These are phyloP conservation scores for Curvularia lunata DNA, from an alignment of 2,329 filamentous ascomycete genomes.

Conservation along the genomic window DNA sequence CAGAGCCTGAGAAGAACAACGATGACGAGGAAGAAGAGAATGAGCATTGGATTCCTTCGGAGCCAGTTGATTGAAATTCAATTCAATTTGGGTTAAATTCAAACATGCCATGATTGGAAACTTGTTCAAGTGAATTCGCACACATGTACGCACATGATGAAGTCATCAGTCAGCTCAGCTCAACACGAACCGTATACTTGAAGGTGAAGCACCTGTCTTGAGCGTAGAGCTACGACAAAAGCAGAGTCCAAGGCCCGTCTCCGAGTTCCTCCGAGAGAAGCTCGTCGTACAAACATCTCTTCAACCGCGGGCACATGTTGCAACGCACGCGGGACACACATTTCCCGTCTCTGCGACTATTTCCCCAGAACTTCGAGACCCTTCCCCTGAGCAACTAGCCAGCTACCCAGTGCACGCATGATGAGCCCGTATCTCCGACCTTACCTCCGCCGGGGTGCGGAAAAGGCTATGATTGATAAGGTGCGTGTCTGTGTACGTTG, in stretches of 20 bases:
- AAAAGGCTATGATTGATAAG: not conserved
- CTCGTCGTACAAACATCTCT: too few relatives aligned
- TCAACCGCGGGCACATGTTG: too few relatives aligned
- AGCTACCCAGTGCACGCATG: not conserved
- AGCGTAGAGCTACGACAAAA: not conserved
- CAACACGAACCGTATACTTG: too few relatives aligned
- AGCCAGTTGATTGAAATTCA: slow-evolving; percentile 12
- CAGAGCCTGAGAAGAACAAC: not conserved
- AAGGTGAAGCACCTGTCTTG: not conserved
- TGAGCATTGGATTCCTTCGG: slow-evolving; percentile 3
- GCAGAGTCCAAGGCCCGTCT: too few relatives aligned
- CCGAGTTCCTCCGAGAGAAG: not conserved
- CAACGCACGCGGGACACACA: too few relatives aligned
- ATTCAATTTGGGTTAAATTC: not conserved
- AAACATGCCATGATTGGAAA: not conserved
- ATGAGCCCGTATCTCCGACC: not conserved
- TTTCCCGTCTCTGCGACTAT: too few relatives aligned
- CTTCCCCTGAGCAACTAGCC: too few relatives aligned
- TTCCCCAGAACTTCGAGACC: too few relatives aligned
- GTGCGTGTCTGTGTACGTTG: not conserved
- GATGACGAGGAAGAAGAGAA: not conserved
- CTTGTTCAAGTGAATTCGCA: not conserved
- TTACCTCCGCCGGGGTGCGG: not conserved
- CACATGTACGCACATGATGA: not conserved
- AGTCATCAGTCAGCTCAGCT: too few relatives aligned